Percentiles rank a stretch among this genome's conserved stretches.
These are phyloP conservation scores for Chlamydomonas urium DNA, from an alignment of 139 green algal genomes.

Conservation along the genomic window DNA sequence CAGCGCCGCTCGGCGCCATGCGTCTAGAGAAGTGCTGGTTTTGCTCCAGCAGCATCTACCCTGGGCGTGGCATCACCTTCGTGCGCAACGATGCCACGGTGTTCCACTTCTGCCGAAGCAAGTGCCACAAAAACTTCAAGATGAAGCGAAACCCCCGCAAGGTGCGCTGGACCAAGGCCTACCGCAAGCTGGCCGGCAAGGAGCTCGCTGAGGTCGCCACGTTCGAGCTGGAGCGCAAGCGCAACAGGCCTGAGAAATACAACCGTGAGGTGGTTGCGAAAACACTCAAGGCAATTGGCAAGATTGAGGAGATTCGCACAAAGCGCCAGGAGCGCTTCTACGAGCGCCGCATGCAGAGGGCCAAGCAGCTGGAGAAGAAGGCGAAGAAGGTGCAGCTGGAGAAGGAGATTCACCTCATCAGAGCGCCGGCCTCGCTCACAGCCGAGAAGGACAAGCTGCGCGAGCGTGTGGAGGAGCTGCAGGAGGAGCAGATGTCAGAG, in stretches of 20 bases:
- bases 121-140: constrained; percentile 99
- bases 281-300: constrained; percentile 72
- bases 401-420: constrained; percentile 86
- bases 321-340: constrained; percentile 84
- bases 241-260: constrained; percentile 95
- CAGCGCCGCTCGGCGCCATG: no score
- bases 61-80: constrained; percentile 94
- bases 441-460: constrained; percentile 53
- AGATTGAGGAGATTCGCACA: constrained; percentile 72
- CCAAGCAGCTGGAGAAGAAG: constrained; percentile 48
- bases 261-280: constrained; percentile 70
- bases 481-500: not conserved
- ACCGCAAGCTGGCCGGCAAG: constrained; percentile 87
- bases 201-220: constrained; percentile 91
- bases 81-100: constrained; percentile 89
- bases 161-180: constrained; percentile 32
- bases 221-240: constrained; percentile 93
- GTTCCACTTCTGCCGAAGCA: constrained; percentile 95
- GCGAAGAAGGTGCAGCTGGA: constrained; percentile 75
- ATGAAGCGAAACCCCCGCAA: constrained; percentile 99
- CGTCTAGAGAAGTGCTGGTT: constrained; percentile 99
- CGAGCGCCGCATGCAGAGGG: constrained; percentile 79
- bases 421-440: constrained; percentile 51
- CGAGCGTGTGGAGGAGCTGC: constrained; percentile 14
- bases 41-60: constrained; percentile 94